Base-by-base conservation (phyloP, 352 stramenopile species). In the Plasmopara viticola region DNA sequence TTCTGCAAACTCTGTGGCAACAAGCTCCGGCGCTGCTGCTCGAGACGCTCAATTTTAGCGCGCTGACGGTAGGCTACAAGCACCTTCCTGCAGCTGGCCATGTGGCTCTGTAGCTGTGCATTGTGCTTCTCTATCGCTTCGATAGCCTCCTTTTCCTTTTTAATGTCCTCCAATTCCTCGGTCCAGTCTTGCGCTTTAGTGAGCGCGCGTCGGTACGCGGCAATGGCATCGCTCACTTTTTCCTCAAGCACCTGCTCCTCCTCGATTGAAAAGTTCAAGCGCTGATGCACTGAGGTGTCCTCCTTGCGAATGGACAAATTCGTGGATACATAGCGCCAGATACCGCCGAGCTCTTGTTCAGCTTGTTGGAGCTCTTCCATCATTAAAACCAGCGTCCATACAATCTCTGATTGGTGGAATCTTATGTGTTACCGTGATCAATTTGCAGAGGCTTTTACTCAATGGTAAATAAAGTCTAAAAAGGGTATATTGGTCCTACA, bases 221-320 rank as follows among this genome's bases (percentile, higher is more conserved):
- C 44, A 30, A 86, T 64, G 10, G 62, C 64, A 14, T 70, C 75
- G 51, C 62, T 79, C 44, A 89, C 62, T 31, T 72, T 68, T 44
- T 84, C 72, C 50, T 88, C 76, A 6, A 88, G 56, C 20, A 46
- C 48, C 53, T 79, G 71, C 58, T 91, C 81, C 44, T 91, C 81
- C 28, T 75, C 68, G 4, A 46, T 53, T 0, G 74, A 81, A 51
- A 83, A 91, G 9, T 40, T 57, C 14, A 87, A 50, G 37, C 50
- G 55, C 46, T 69, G 62, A 40, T 74, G 54, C 6, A 6, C 25
- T 18, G 51, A 46, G 9, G 46, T 39, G 10, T 54, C 55, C 0
- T 53, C 49, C 0, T 49, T 28, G 25, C 9, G 52, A 2, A 58
- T 9, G 2, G 62, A 56, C 4, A 87, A 43, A 5, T 70, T 72